phyloP scores from a whole-genome alignment of 2,329 filamentous ascomycete species.

The Fusarium pseudograminearum region DNA sequence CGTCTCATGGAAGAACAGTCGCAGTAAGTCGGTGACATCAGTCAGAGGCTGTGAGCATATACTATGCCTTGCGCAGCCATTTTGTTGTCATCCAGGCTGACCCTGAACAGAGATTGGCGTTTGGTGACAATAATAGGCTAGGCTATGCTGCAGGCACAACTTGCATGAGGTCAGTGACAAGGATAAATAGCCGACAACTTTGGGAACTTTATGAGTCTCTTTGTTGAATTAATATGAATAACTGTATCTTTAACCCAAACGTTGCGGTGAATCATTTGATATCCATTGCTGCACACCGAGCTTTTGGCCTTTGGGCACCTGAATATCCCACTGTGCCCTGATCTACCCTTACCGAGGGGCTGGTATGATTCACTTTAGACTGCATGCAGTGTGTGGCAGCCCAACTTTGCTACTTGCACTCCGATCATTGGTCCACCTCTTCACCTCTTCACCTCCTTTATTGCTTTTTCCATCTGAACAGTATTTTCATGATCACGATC shows the following conservation, averaged over 20 bases:
- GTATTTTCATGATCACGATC: background rate
- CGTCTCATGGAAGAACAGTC: background rate
- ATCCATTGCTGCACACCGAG: background rate
- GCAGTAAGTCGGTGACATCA: slow-evolving; percentile 20
- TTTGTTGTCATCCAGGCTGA: slow-evolving; percentile 20
- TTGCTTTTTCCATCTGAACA: background rate
- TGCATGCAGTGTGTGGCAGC: slow-evolving; percentile 31
- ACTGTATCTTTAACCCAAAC: background rate
- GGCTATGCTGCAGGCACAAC: slow-evolving; percentile 32
- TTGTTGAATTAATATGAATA: background rate
- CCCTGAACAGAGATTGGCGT: slow-evolving; percentile 6
- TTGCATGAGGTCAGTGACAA: slow-evolving; percentile 16
- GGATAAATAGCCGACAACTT: slow-evolving; percentile 1
- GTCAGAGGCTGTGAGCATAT: slow-evolving; percentile 27
- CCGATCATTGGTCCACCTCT: slow-evolving; percentile 1
- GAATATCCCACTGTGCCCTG: background rate
- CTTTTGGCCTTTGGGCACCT: background rate
- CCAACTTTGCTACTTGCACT: slow-evolving; percentile 1
- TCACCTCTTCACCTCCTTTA: background rate
- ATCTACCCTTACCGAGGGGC: slow-evolving; percentile 28
- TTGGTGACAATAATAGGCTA: slow-evolving; percentile 16
- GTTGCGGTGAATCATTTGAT: background rate
- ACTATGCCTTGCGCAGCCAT: slow-evolving; percentile 9
- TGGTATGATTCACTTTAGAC: slow-evolving; percentile 37
- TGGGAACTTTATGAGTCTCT: background rate